Percentiles rank a stretch among this genome's conserved stretches.
Conservation (phyloP, 2,329 filamentous ascomycete genomes). For the Sphaerostilbella broomeana region DNA sequence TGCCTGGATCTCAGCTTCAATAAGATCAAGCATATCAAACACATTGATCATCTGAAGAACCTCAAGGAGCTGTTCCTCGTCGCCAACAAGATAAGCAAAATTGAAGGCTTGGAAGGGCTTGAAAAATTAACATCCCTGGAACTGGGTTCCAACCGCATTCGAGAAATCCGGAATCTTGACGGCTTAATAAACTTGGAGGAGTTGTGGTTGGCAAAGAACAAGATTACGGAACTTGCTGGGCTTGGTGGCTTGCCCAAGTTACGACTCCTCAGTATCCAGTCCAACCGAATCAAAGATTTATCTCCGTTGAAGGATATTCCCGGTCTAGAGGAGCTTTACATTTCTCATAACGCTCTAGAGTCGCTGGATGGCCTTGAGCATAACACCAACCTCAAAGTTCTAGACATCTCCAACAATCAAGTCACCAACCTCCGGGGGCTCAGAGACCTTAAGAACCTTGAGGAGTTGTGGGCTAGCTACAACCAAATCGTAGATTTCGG, state of each 20-base stretch:
- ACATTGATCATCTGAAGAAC: slow-evolving; percentile 68
- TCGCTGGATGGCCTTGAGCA: slow-evolving; percentile 66
- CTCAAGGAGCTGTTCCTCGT: slow-evolving; percentile 86
- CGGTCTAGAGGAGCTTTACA: slow-evolving; percentile 85
- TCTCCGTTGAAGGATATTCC: slow-evolving; percentile 66
- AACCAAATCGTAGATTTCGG: slow-evolving; percentile 74
- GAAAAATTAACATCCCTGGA: slow-evolving; percentile 75
- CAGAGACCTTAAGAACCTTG: slow-evolving; percentile 60
- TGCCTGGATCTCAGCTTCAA: slow-evolving; percentile 93
- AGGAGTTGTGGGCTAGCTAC: slow-evolving; percentile 93
- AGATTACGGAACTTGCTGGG: slow-evolving; percentile 77
- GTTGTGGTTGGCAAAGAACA: slow-evolving; percentile 94
- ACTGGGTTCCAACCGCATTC: slow-evolving; percentile 84
- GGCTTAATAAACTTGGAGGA: slow-evolving; percentile 72
- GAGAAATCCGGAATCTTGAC: slow-evolving; percentile 81
- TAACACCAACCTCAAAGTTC: slow-evolving; percentile 61
- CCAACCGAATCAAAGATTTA: slow-evolving; percentile 80
- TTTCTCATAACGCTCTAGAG: slow-evolving; percentile 87
- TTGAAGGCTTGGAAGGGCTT: slow-evolving; percentile 76
- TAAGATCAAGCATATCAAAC: slow-evolving; percentile 98
- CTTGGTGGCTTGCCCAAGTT: slow-evolving; percentile 71
- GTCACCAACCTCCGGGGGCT: slow-evolving; percentile 70
- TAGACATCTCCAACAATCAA: slow-evolving; percentile 88
- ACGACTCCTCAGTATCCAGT: slow-evolving; percentile 87
- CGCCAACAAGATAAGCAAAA: slow-evolving; percentile 84